These are phyloP conservation scores for Entomortierella beljakovae DNA, from an alignment of 192 early-diverging fungal species.

Conservation along the genomic window DNA sequence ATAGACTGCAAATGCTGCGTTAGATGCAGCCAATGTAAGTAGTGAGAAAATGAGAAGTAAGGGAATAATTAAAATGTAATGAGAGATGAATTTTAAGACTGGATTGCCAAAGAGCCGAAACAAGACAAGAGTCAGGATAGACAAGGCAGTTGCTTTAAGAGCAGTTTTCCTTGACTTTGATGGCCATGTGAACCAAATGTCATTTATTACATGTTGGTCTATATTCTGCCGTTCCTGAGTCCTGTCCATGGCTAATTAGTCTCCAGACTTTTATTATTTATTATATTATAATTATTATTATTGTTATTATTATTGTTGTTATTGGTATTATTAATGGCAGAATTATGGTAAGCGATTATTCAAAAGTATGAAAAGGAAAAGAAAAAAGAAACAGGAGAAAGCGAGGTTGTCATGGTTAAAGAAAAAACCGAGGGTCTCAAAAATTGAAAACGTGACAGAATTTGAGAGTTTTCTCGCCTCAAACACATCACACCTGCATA, in stretches of 20 bases:
- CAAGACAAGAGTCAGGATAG: constrained; percentile 2
- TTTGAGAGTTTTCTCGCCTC: too few species aligned
- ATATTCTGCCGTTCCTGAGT: neutral
- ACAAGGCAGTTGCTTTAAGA: neutral
- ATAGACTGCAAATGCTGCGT: constrained; percentile 45
- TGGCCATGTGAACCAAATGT: neutral
- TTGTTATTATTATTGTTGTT: too few species aligned
- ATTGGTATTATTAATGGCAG: too few species aligned
- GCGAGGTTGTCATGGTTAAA: too few species aligned
- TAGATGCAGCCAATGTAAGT: constrained; percentile 33
- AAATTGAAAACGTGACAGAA: too few species aligned
- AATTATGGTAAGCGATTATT: too few species aligned
- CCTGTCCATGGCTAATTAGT: constrained; percentile 1
- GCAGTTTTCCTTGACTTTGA: neutral
- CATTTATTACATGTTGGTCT: neutral
- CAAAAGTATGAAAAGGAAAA: too few species aligned
- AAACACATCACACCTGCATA: too few species aligned
- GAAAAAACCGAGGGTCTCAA: too few species aligned
- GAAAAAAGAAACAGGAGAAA: too few species aligned
- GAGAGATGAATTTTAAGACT: neutral
- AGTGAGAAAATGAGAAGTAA: constrained; percentile 22
- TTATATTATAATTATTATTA: too few species aligned
- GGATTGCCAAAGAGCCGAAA: constrained; percentile 28
- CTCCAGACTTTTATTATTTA: too few species aligned
- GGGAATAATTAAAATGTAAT: constrained; percentile 28